Percentiles rank a stretch among this genome's conserved stretches.
Evolutionary conservation across 2,329 filamentous ascomycete species (phyloP).

Genomic region (Fusarium humuli): DNA sequence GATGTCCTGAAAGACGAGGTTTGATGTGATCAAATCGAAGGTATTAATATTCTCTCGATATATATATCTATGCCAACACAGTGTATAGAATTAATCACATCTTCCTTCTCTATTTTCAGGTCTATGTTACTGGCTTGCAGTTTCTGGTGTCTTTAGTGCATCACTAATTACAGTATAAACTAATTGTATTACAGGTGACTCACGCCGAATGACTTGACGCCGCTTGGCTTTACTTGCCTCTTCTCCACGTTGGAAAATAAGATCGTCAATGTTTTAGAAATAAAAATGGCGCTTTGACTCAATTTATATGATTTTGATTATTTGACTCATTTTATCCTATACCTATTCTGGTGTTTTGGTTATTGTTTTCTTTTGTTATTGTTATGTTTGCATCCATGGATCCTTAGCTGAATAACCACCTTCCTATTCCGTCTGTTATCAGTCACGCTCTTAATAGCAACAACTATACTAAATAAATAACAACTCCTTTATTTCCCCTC

Average conservation of each 20-base stretch:
- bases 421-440: conserved; percentile 29
- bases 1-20: conserved; percentile 7
- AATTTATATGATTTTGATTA: conserved; percentile 3
- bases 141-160: conserved; percentile 2
- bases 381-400: background rate
- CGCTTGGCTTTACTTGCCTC: background rate
- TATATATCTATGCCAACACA: conserved; percentile 2
- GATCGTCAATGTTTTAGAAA: background rate
- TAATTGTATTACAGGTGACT: conserved; percentile 35
- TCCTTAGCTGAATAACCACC: conserved; percentile 19
- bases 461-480: conserved; percentile 7
- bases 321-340: conserved; percentile 17
- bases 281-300: conserved; percentile 1
- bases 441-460: background rate
- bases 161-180: background rate
- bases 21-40: background rate
- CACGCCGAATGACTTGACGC: conserved; percentile 41
- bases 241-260: background rate
- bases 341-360: background rate
- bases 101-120: too few species aligned
- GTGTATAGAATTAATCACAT: background rate
- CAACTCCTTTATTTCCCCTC: background rate
- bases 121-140: conserved; percentile 1
- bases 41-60: background rate
- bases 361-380: background rate